A percentile compares a stretch with the other conserved stretches of the same genome.
Evolutionary conservation across 345 rosid species (phyloP).

Genomic region (Eucalyptus pumila): DNA sequence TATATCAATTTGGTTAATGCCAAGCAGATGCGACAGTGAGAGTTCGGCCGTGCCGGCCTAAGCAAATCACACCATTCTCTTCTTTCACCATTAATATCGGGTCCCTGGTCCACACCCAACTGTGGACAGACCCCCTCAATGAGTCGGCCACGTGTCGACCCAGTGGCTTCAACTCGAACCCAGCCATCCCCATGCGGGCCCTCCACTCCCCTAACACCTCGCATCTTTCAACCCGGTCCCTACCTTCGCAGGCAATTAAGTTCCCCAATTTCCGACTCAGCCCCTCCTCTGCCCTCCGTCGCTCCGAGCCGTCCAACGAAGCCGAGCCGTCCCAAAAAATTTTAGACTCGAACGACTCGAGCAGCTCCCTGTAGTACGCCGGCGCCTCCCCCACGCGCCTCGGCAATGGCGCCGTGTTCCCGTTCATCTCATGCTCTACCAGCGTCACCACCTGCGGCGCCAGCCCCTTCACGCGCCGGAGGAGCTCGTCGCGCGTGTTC

Average conservation of each 20-base stretch:
- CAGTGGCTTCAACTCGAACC: constrained; percentile 51
- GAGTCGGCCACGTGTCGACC: not conserved
- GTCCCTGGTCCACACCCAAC: too few species aligned
- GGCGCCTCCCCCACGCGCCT: constrained; percentile 10
- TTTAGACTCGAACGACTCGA: constrained; percentile 81
- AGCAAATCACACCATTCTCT: constrained; percentile 65
- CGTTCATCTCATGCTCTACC: constrained; percentile 49
- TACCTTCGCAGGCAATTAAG: constrained; percentile 79
- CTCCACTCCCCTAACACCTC: constrained; percentile 64
- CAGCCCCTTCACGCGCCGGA: constrained; percentile 61
- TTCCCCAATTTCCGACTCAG: constrained; percentile 52
- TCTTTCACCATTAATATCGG: constrained; percentile 8
- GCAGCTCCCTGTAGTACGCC: constrained; percentile 54
- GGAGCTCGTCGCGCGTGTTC: constrained; percentile 77
- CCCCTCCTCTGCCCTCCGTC: constrained; percentile 51
- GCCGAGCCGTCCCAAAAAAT: too few species aligned
- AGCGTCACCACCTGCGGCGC: constrained; percentile 67
- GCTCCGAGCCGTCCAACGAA: constrained; percentile 18
- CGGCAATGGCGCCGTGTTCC: constrained; percentile 31
- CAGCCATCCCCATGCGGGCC: constrained; percentile 45
- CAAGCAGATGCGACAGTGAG: constrained; percentile 92
- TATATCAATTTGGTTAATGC: constrained; percentile 29
- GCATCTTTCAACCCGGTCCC: constrained; percentile 77
- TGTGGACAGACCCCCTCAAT: too few species aligned
- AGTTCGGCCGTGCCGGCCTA: constrained; percentile 76